Evolutionary conservation across 192 early-diverging fungal species (phyloP), one percentile per base, ranked within the genome.

Genomic region (Podila minutissima): DNA sequence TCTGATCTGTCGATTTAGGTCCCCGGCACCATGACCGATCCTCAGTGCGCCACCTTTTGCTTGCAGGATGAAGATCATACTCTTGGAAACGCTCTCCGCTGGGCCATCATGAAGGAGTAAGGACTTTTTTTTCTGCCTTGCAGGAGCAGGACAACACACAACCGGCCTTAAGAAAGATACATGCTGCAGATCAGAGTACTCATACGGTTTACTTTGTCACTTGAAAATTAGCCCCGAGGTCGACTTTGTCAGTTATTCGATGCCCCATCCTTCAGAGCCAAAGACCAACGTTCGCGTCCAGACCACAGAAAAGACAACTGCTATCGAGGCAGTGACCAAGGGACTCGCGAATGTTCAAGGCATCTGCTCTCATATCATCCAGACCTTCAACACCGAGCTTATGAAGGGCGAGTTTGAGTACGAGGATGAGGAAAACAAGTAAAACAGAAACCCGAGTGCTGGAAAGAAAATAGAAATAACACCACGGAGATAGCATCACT

Each of bases 21-120:
- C 46, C 83, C 86, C 10, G 90, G 92, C 55, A 87, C 87, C 20
- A 87, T 84, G 72, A 75, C 82, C 15, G 96, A 97, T 84, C 86
- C 89, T 69, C 89, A 91, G 7, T 91, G 90, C 51, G 90, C 92
- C 70, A 98, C 98, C 2, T 98, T 99, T 69, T 89, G 86, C 37
- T 88, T 99, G 64, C 89, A 90, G 74, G 94, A 97, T 70, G 97
- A 99, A 84, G 98, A 98, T 83, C 98, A 99, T 82, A 99, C 98
- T 4, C 87, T 99, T 9, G 97, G 97, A 60, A 98, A 98, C 85
- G 83, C 96, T 2, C 87, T 99, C 55, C 91, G 98, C 69, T 97
- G 94, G 88, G 86, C 93, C 55, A 88, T 99, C 19, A 97, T 97
- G 93, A 96, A 98, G 79, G 98, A 98, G 94, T 96, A 88, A 12